These are phyloP conservation scores for Arxiozyma heterogenica DNA, from an alignment of 1,139 yeast species.

Conservation along the genomic window DNA sequence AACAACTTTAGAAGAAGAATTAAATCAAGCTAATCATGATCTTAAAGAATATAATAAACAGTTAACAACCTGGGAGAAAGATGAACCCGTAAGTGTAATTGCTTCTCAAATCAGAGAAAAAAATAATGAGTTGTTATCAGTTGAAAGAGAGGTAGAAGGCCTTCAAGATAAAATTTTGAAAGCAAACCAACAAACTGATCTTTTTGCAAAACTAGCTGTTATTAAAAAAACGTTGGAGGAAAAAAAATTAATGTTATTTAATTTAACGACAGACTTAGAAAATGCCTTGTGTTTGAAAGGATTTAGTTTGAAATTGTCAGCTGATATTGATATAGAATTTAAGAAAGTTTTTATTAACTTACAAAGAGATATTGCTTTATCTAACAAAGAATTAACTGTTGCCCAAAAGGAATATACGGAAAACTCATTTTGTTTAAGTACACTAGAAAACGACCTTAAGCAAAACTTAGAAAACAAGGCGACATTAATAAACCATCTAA, in stretches of 20 bases:
- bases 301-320: constrained; percentile 9
- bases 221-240: constrained; percentile 27
- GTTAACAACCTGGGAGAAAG: constrained; percentile 32
- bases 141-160: constrained; percentile 50
- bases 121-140: constrained; percentile 33
- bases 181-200: constrained; percentile 51
- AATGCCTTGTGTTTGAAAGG: constrained; percentile 7
- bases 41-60: constrained; percentile 16
- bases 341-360: constrained; percentile 15
- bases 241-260: constrained; percentile 11
- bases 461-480: constrained; percentile 4
- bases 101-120: constrained; percentile 35
- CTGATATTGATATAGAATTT: constrained; percentile 20
- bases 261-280: constrained; percentile 12
- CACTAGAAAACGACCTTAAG: constrained; percentile 14
- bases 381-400: constrained; percentile 12
- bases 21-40: constrained; percentile 11
- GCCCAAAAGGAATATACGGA: constrained; percentile 14
- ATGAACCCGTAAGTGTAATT: constrained; percentile 31
- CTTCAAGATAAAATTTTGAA: constrained; percentile 42
- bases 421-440: constrained; percentile 12
- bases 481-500: constrained; percentile 9
- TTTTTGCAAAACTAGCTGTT: constrained; percentile 43
- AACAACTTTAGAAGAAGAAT: constrained; percentile 13
- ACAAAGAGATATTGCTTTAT: constrained; percentile 16